Conservation (phyloP, 192 early-diverging fungal species). For the Lobulomyces angularis region DNA sequence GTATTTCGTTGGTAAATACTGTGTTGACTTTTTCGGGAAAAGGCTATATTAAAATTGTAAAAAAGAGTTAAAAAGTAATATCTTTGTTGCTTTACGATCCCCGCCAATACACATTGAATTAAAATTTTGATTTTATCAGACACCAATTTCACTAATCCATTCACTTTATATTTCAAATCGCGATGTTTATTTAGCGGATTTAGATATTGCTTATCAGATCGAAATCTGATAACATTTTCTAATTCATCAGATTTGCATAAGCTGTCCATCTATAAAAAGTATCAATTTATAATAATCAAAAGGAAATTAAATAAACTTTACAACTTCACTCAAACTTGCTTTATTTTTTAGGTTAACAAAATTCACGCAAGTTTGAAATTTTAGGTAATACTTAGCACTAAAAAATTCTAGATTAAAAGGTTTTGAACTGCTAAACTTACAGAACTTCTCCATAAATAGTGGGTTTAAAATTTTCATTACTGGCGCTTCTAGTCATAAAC, state of each 20-base stretch:
- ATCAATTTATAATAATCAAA: background rate
- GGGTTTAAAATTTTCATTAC: background rate
- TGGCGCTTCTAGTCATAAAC: background rate
- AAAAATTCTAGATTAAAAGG: constrained; percentile 26
- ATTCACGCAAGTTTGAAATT: constrained; percentile 2
- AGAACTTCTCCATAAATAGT: constrained; percentile 17
- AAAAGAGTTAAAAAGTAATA: no score
- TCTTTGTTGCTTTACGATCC: no score
- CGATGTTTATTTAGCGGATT: constrained; percentile 27
- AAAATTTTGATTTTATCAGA: constrained; percentile 35
- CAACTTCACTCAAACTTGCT: background rate
- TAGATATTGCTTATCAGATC: constrained; percentile 27
- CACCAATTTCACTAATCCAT: constrained; percentile 16
- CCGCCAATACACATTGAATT: no score
- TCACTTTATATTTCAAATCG: constrained; percentile 18
- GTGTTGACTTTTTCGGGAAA: no score
- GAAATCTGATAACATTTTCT: constrained; percentile 21
- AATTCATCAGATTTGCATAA: constrained; percentile 34
- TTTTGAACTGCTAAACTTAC: no score
- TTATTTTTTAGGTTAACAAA: constrained; percentile 6
- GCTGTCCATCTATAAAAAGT: constrained; percentile 19
- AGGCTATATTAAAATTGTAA: no score
- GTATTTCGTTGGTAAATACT: no score
- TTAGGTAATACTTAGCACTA: background rate
- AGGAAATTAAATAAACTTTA: constrained; percentile 1